Base-by-base conservation (phyloP, 31 red algal genomes). In the Asparagopsis taxiformis region DNA sequence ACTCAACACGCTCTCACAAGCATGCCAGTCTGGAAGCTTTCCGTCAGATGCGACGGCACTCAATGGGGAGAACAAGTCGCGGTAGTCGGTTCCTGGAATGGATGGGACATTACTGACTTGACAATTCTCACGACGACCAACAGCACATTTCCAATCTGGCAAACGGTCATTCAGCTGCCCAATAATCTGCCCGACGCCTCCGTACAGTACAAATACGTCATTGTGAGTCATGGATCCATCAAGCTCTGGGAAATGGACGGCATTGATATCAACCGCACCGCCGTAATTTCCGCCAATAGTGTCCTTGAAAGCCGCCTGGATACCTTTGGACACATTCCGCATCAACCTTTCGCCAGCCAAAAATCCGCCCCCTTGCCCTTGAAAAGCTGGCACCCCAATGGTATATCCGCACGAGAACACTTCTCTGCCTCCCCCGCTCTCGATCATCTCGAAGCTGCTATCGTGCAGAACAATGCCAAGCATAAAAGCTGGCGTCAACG, bases 401-500 rank as follows among this genome's bases (percentile, higher is more conserved):
- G 55, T 36, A 62, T 55, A 4, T 28, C 37, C 19, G 35, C 51
- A 30, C 26, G 36, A 26, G 60, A 41, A 9, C 21, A 75, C 32
- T 3, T 50, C 23, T 13, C 19, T 31, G 13, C 22, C 23, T 6
- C 23, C n/a, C 28, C 44, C 22, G 57, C 31, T 33, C 60, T 90
- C 6, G 76, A 80, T 44, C 46, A 28, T 31, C 32, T 90, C 16
- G 75, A 90, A 36, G 55, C 48, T 20, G 86, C 75, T 34, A 62
- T 90, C 43, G 68, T 90, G 48, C 29, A 72, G 9, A 23, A 65
- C 28, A 90, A 29, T 25, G 35, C 44, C 13, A 51, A 73, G 31
- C 53, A 70, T 30, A 51, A 59, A 46, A 81, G 75, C 54, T 90
- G 86, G 86, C 66, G 86, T 13, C 86, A 75, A 15, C 55, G 86